phyloP scores from a whole-genome alignment of 495 filamentous ascomycete species.

The Opeltia flavorubescens region DNA sequence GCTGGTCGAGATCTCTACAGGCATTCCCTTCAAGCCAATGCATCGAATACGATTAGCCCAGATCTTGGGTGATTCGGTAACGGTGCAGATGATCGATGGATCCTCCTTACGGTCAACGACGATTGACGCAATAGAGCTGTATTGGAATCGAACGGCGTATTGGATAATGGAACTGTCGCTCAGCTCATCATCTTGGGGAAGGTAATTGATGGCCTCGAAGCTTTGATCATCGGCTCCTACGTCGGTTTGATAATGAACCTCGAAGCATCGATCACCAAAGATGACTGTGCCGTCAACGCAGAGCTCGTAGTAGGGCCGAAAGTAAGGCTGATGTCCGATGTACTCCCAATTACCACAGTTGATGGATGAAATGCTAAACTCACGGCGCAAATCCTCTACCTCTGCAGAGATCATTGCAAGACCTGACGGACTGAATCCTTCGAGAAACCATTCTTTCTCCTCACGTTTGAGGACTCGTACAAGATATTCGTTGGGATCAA shows the following conservation, averaged over 20 bases:
- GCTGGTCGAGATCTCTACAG: neutral
- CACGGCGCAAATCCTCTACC: neutral
- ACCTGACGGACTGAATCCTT: neutral
- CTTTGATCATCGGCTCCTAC: neutral
- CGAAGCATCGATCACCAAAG: slow-evolving; percentile 21
- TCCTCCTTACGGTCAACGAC: slow-evolving; percentile 7
- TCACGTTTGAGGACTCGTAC: neutral
- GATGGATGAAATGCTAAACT: slow-evolving; percentile 20
- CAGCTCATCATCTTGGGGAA: too few species aligned
- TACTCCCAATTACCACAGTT: slow-evolving; percentile 37
- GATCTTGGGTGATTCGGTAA: slow-evolving; percentile 12
- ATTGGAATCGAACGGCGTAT: slow-evolving; percentile 10
- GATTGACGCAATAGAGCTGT: slow-evolving; percentile 8
- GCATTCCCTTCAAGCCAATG: neutral
- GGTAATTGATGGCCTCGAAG: too few species aligned
- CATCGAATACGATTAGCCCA: neutral
- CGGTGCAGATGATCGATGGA: slow-evolving; percentile 6
- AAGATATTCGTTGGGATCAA: neutral
- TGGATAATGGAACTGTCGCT: too few species aligned
- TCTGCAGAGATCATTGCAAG: neutral
- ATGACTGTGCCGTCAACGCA: slow-evolving; percentile 16
- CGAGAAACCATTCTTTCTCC: neutral
- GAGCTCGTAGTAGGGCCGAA: slow-evolving; percentile 28
- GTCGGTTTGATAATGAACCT: neutral
- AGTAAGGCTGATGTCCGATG: slow-evolving; percentile 20